Evolutionary conservation across 2,329 filamentous ascomycete species (phyloP).

Genomic region (Lasiodiplodia gonubiensis): DNA sequence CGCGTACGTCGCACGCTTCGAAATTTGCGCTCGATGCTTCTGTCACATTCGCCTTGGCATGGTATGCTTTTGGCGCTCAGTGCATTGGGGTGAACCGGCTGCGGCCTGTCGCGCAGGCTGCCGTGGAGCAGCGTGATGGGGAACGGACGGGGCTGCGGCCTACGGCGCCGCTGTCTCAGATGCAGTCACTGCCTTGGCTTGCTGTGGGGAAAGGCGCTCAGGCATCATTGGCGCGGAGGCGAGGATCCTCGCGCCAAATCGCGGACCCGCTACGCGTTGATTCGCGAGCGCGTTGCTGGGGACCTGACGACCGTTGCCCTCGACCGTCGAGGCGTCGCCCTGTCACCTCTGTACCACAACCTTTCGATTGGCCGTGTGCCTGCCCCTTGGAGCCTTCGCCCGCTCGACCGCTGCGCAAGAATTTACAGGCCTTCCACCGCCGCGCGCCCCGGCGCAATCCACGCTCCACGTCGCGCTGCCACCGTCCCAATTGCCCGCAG

Average conservation of each 20-base stretch:
- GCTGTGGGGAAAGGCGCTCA: slow-evolving; percentile 16
- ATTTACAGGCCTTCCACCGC: background rate
- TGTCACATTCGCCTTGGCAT: slow-evolving; percentile 2
- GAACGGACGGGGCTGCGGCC: background rate
- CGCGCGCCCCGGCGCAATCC: slow-evolving; percentile 2
- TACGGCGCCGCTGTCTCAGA: slow-evolving; percentile 1
- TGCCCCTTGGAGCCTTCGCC: background rate
- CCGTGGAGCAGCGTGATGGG: background rate
- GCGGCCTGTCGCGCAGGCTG: background rate
- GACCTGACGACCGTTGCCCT: slow-evolving; percentile 23
- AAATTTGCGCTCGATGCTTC: background rate
- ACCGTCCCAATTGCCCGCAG: slow-evolving; percentile 9
- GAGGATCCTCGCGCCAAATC: slow-evolving; percentile 19
- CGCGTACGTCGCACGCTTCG: background rate
- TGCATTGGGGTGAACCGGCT: background rate
- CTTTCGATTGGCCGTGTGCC: slow-evolving; percentile 8
- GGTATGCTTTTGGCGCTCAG: background rate
- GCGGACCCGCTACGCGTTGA: slow-evolving; percentile 18
- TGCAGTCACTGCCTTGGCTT: slow-evolving; percentile 11
- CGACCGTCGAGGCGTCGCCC: slow-evolving; percentile 11
- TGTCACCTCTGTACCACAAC: slow-evolving; percentile 19
- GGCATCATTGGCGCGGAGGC: slow-evolving; percentile 20
- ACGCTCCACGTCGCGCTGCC: background rate
- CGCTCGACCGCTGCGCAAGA: background rate
- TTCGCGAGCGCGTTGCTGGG: slow-evolving; percentile 26